Base-by-base conservation (phyloP, 2,329 filamentous ascomycete genomes). In the Pseudohalonectria lignicola region DNA sequence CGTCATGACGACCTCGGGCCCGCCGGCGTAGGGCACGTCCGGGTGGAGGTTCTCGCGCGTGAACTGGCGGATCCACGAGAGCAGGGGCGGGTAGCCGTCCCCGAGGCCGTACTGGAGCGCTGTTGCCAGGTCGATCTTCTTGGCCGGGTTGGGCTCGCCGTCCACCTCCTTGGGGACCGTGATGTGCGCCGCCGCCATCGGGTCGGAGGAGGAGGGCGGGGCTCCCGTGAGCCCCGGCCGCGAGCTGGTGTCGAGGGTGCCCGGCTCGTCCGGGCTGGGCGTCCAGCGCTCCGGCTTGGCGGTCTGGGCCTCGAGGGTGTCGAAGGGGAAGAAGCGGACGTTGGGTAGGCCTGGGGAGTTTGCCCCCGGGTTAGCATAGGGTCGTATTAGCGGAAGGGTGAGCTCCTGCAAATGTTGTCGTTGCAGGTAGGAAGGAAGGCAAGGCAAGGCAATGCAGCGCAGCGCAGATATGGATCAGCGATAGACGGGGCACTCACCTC, bases 101-200 rank as follows among this genome's bases (percentile, higher is more conserved):
- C 83, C 79, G n/a, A 73, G 75, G 43, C 86, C 86, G 63, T 95
- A 95, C 61, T 95, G 88, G 37, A 95, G 67, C 3, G 86, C 86
- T 0, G 83, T 82, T 37, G 76, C 71, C 21, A 94, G 62, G 54
- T 94, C 88, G 49, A 94, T 84, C 62, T 82, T 84, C 52, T 73
- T 74, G 21, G 74, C 49, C 0, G 72, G 66, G 48, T 88, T 73
- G 32, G 63, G 51, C 4, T 63, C 54, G 12, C 74, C 43, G 16
- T 53, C 52, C 31, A 59, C 75, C 35, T 72, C 63, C 54, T 86
- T 85, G 19, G 86, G 88, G 0, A 94, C 78, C 4, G 75, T 65
- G 36, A 94, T 64, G 48, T 79, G 79, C 5, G 65, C 50, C 25
- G 57, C 52, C 12, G 51, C 55, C 9, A 46, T 41, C 20, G 47